Percentiles rank a stretch among this genome's conserved stretches.
phyloP scores from a whole-genome alignment of 768 basidiomycete species.

The Mycena chlorophos region DNA sequence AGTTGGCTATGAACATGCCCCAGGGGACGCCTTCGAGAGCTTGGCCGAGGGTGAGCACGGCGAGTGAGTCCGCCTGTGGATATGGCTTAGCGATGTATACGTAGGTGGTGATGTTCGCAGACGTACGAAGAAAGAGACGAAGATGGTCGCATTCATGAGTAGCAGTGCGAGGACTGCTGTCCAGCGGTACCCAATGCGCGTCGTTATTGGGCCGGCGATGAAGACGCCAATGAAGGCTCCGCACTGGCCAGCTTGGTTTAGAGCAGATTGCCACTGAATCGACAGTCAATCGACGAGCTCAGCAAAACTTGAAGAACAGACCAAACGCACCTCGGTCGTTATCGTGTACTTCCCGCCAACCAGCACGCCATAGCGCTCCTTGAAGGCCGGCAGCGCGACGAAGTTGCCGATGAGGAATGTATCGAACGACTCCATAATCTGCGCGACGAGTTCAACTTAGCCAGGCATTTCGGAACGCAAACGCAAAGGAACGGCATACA shows the following conservation, averaged over 20 bases:
- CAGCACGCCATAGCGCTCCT: neutral
- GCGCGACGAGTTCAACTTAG: neutral
- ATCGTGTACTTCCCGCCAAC: neutral
- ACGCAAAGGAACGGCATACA: too few species aligned
- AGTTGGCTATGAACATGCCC: neutral
- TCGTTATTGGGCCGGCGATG: conserved; percentile 19
- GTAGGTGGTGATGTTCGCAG: too few species aligned
- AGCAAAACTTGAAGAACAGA: neutral
- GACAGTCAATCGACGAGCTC: neutral
- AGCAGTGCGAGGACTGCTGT: conserved; percentile 17
- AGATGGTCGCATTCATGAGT: neutral
- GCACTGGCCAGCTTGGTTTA: conserved; percentile 17
- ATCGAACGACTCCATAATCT: neutral
- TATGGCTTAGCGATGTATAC: too few species aligned
- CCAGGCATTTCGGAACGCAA: neutral
- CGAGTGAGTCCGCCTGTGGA: conserved; percentile 18
- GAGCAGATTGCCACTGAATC: conserved; percentile 20
- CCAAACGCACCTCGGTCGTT: neutral
- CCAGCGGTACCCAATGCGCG: conserved; percentile 22
- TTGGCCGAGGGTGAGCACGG: conserved; percentile 13
- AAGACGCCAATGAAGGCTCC: conserved; percentile 22
- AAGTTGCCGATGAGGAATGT: neutral
- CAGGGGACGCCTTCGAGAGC: neutral
- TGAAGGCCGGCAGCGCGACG: neutral
- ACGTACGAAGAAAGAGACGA: neutral